Evolutionary conservation across 1,284 basidiomycete species (phyloP).

Genomic region (Lentinula novae-zelandiae): DNA sequence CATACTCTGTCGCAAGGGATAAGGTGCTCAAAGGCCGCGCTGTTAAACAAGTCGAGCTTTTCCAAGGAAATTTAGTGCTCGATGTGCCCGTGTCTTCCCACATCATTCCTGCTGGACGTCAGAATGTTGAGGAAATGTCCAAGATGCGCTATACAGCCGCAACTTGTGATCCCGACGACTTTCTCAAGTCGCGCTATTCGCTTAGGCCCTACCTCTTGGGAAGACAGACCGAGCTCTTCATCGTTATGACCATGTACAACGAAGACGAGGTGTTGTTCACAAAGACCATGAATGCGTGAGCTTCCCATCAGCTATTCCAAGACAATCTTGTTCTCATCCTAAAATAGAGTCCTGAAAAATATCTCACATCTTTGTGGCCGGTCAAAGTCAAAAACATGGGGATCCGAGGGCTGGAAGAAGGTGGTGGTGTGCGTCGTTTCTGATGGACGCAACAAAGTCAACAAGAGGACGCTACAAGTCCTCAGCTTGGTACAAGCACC

Average conservation of each 20-base stretch:
- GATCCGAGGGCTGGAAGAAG: slow-evolving; percentile 92
- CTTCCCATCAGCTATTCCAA: neutral
- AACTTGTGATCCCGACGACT: slow-evolving; percentile 92
- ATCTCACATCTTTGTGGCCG: slow-evolving; percentile 82
- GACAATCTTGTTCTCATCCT: slow-evolving; percentile 13
- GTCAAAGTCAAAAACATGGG: slow-evolving; percentile 88
- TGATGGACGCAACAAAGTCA: slow-evolving; percentile 88
- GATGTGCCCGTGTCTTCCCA: slow-evolving; percentile 77
- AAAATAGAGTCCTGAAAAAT: slow-evolving; percentile 81
- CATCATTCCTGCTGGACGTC: slow-evolving; percentile 67
- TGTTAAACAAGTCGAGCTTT: slow-evolving; percentile 76
- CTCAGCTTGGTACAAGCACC: slow-evolving; percentile 52
- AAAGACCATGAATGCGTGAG: slow-evolving; percentile 84
- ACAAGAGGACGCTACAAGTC: slow-evolving; percentile 84
- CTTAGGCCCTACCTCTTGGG: slow-evolving; percentile 83
- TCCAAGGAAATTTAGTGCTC: slow-evolving; percentile 80
- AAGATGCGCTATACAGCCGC: slow-evolving; percentile 91
- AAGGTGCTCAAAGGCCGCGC: slow-evolving; percentile 77
- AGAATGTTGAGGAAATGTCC: slow-evolving; percentile 71
- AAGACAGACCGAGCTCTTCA: slow-evolving; percentile 89
- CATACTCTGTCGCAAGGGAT: slow-evolving; percentile 68
- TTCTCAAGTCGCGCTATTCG: slow-evolving; percentile 74
- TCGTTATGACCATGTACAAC: slow-evolving; percentile 97
- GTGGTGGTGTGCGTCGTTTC: slow-evolving; percentile 92
- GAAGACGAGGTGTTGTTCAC: slow-evolving; percentile 87